Evolutionary conservation across 768 basidiomycete species (phyloP).

Genomic region (Psilocybe sp.): DNA sequence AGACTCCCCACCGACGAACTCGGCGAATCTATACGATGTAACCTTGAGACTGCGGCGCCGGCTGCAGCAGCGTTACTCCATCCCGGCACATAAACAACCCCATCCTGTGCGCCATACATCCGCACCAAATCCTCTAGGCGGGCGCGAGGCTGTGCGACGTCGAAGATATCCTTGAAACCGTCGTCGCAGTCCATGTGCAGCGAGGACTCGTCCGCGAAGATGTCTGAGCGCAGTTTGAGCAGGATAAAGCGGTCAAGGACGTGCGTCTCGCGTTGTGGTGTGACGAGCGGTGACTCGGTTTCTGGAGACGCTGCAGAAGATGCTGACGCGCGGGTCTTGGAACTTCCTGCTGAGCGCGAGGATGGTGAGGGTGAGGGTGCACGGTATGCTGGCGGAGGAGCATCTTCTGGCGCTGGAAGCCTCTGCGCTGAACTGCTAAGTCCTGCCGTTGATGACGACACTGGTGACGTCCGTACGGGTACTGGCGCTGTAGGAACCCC

Average conservation of each 20-base stretch:
- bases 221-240: conserved; percentile 77
- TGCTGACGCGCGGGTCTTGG: no score
- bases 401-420: no score
- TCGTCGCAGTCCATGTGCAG: conserved; percentile 77
- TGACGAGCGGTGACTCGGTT: conserved; percentile 36
- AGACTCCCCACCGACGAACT: no score
- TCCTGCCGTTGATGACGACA: conserved; percentile 15
- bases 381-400: conserved; percentile 14
- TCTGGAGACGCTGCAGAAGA: conserved; percentile 10
- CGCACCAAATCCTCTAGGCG: conserved; percentile 75
- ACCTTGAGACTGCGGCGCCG: no score
- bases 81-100: conserved; percentile 32
- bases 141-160: conserved; percentile 69
- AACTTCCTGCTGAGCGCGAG: conserved; percentile 9
- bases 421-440: background rate
- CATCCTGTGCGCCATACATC: conserved; percentile 36
- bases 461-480: conserved; percentile 12
- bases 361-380: conserved; percentile 19
- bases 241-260: conserved; percentile 79
- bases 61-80: background rate
- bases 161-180: conserved; percentile 77
- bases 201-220: conserved; percentile 70
- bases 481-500: conserved; percentile 13
- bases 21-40: no score
- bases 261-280: conserved; percentile 68